Conservation (phyloP, 805 yeast genomes). For the Starmerella lactis-condensi region DNA sequence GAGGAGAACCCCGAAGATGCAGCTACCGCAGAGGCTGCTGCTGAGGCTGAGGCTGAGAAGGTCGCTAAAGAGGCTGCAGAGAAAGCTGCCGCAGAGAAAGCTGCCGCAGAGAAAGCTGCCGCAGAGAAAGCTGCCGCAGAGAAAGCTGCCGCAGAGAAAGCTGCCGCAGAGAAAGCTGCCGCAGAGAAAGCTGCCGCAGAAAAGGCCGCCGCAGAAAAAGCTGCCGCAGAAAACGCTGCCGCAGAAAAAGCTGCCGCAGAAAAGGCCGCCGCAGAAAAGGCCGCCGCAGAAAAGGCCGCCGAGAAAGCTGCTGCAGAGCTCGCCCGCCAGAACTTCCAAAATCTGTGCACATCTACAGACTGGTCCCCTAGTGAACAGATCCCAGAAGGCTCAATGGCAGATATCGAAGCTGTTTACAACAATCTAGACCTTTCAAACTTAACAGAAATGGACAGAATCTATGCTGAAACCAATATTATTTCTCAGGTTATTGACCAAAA, state of each 20-base stretch:
- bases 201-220: background rate
- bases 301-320: background rate
- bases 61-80: background rate
- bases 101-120: background rate
- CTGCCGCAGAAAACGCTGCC: background rate
- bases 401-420: background rate
- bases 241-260: background rate
- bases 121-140: background rate
- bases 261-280: background rate
- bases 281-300: background rate
- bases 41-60: background rate
- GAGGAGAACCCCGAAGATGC: background rate
- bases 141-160: background rate
- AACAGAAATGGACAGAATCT: constrained; percentile 10
- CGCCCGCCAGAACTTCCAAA: background rate
- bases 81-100: background rate
- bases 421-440: background rate
- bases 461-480: constrained; percentile 11
- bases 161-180: background rate
- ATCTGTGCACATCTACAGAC: no score
- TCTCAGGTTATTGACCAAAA: constrained; percentile 15
- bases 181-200: background rate
- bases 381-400: background rate
- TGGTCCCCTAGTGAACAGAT: background rate
- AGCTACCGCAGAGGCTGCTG: background rate